Percentiles rank a stretch among this genome's conserved stretches.
Conservation (phyloP, 2,329 filamentous ascomycete species). For the Cercospora nicotianae region DNA sequence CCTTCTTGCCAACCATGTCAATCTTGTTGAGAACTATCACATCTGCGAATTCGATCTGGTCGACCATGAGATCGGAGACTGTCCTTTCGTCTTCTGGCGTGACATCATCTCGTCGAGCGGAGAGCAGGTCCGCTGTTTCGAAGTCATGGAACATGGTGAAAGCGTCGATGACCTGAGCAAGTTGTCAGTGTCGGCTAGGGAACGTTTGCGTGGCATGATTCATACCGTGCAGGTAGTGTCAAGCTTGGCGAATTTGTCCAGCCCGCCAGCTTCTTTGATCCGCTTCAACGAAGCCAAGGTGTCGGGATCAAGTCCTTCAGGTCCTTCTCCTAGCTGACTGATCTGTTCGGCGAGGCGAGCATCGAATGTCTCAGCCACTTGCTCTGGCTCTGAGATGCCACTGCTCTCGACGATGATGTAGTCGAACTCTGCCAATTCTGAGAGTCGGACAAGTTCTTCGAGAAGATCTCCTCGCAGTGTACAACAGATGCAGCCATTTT, state of each 20-base stretch:
- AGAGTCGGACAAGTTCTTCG: slow-evolving; percentile 65
- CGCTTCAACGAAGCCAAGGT: slow-evolving; percentile 32
- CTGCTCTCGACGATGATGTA: slow-evolving; percentile 72
- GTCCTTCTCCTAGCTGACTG: slow-evolving; percentile 34
- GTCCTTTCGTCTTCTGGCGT: slow-evolving; percentile 68
- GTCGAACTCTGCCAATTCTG: slow-evolving; percentile 64
- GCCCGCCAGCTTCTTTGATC: slow-evolving; percentile 56
- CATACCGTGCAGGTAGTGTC: slow-evolving; percentile 69
- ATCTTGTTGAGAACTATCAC: slow-evolving; percentile 70
- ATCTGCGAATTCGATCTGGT: slow-evolving; percentile 76
- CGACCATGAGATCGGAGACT: slow-evolving; percentile 73
- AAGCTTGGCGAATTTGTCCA: slow-evolving; percentile 65
- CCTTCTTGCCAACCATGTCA: slow-evolving; percentile 57
- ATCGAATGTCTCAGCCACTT: slow-evolving; percentile 73
- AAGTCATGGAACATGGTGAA: slow-evolving; percentile 74
- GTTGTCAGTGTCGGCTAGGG: no score
- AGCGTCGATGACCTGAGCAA: slow-evolving; percentile 60
- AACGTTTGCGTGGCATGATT: no score
- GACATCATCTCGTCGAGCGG: slow-evolving; percentile 61
- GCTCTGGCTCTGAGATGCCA: slow-evolving; percentile 70
- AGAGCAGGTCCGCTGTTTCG: slow-evolving; percentile 67
- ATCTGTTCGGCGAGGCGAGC: slow-evolving; percentile 48
- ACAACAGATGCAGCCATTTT: slow-evolving; percentile 70
- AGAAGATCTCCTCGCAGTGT: slow-evolving; percentile 70
- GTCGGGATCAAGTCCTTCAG: slow-evolving; percentile 22